phyloP scores from a whole-genome alignment of 2,329 filamentous ascomycete genomes.

The Colletotrichum simmondsii region DNA sequence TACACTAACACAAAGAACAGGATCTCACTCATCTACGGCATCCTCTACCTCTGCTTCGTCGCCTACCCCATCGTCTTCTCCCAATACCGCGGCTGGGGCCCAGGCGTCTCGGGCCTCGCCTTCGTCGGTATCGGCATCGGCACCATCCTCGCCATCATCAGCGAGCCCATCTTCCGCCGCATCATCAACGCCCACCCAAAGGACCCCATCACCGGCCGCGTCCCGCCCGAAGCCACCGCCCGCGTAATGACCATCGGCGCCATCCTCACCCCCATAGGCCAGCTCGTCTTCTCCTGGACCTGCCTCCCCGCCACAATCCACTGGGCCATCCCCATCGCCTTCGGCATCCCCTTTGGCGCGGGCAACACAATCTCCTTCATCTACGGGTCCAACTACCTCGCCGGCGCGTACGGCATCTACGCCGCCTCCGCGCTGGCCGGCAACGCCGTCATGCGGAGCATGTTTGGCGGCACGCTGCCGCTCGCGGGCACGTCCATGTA shows the following conservation, averaged over 20 bases:
- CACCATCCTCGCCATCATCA: slow-evolving; percentile 68
- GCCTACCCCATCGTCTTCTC: slow-evolving; percentile 89
- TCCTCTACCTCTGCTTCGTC: slow-evolving; percentile 90
- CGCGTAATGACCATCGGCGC: slow-evolving; percentile 83
- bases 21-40: slow-evolving; percentile 86
- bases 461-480: slow-evolving; percentile 82
- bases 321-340: slow-evolving; percentile 83
- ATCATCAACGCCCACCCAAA: slow-evolving; percentile 81
- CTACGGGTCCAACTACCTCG: slow-evolving; percentile 84
- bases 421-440: slow-evolving; percentile 84
- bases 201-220: slow-evolving; percentile 79
- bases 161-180: slow-evolving; percentile 78
- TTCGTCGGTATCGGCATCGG: slow-evolving; percentile 80
- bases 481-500: slow-evolving; percentile 82
- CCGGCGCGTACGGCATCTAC: slow-evolving; percentile 80
- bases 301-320: slow-evolving; percentile 81
- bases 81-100: slow-evolving; percentile 78
- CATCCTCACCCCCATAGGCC: slow-evolving; percentile 78
- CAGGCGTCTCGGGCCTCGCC: slow-evolving; percentile 78
- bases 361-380: slow-evolving; percentile 86
- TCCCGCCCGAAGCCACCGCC: slow-evolving; percentile 83
- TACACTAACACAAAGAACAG: slow-evolving; percentile 41
- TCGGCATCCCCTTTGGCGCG: slow-evolving; percentile 81
- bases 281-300: slow-evolving; percentile 91
- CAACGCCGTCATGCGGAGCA: slow-evolving; percentile 78